Evolutionary conservation across 1,284 basidiomycete genomes (phyloP).

Genomic region (Porogramme epimiltina): DNA sequence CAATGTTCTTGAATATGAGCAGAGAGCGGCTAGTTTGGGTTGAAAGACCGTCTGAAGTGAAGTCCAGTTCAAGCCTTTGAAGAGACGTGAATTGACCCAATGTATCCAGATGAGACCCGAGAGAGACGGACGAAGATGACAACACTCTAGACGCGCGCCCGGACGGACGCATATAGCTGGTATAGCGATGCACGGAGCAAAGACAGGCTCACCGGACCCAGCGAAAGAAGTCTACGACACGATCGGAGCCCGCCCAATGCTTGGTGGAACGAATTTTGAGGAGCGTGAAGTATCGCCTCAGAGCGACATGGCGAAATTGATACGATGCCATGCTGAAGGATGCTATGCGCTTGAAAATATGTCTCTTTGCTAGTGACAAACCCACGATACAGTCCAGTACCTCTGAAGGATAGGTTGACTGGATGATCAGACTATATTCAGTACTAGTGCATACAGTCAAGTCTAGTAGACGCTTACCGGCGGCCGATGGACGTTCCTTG

Average conservation of each 20-base stretch:
- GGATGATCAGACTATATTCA: neutral
- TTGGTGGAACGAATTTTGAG: slow-evolving; percentile 30
- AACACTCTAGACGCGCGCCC: slow-evolving; percentile 29
- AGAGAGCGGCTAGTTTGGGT: slow-evolving; percentile 27
- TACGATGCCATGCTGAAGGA: slow-evolving; percentile 43
- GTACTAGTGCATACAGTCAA: neutral
- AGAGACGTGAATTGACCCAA: slow-evolving; percentile 23
- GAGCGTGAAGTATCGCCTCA: slow-evolving; percentile 41
- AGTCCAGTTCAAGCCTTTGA: slow-evolving; percentile 25
- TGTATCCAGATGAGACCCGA: slow-evolving; percentile 14
- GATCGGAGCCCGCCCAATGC: slow-evolving; percentile 29
- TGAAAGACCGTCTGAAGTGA: slow-evolving; percentile 27
- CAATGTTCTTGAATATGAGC: slow-evolving; percentile 29
- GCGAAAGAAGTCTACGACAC: slow-evolving; percentile 22
- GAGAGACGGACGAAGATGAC: slow-evolving; percentile 18
- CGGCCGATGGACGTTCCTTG: no score
- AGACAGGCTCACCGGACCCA: slow-evolving; percentile 33
- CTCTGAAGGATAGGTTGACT: slow-evolving; percentile 34
- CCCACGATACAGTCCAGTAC: slow-evolving; percentile 44
- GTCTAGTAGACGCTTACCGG: no score
- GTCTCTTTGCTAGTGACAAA: slow-evolving; percentile 27
- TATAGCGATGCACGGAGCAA: no score
- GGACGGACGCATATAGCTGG: slow-evolving; percentile 9
- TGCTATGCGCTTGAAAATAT: slow-evolving; percentile 35
- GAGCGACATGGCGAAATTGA: slow-evolving; percentile 42